Conservation (phyloP, 768 basidiomycete genomes). For the Zangia roseola region DNA sequence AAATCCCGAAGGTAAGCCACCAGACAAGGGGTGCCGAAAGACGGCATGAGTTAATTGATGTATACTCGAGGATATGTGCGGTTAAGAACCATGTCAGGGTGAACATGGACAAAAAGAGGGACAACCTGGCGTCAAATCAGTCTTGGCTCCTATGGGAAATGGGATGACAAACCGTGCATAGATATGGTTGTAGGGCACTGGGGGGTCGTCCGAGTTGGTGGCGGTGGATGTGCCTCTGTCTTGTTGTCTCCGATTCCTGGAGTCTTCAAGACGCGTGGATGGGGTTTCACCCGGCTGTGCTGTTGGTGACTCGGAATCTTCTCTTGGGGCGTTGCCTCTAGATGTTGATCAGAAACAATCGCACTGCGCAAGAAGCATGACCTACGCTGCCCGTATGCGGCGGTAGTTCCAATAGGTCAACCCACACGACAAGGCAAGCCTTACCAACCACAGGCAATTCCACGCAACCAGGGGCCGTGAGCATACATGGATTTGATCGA, state of each 20-base stretch:
- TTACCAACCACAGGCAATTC: constrained; percentile 63
- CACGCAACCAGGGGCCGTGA: constrained; percentile 63
- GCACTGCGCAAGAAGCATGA: neutral
- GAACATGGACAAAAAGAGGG: constrained; percentile 63
- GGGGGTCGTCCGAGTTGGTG: constrained; percentile 26
- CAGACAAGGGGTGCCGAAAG: constrained; percentile 75
- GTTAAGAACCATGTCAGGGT: constrained; percentile 83
- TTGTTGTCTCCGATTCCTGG: constrained; percentile 16
- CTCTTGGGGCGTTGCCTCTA: constrained; percentile 24
- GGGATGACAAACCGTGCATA: constrained; percentile 25
- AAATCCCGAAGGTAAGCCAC: constrained; percentile 82
- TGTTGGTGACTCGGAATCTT: constrained; percentile 30
- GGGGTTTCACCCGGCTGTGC: constrained; percentile 24
- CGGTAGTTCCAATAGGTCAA: constrained; percentile 59
- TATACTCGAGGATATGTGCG: constrained; percentile 78
- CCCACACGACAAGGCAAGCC: constrained; percentile 46
- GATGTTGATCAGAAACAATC: constrained; percentile 9
- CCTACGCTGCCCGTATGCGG: constrained; percentile 35
- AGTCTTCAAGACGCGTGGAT: constrained; percentile 10
- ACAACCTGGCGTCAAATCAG: constrained; percentile 40
- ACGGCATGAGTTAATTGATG: constrained; percentile 72
- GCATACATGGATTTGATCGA: constrained; percentile 63
- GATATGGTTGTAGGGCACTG: constrained; percentile 26
- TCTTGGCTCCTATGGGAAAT: neutral
- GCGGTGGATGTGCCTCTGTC: constrained; percentile 21